Base-by-base conservation (phyloP, 140 eudicot species). In the Flaveria floridana region DNA sequence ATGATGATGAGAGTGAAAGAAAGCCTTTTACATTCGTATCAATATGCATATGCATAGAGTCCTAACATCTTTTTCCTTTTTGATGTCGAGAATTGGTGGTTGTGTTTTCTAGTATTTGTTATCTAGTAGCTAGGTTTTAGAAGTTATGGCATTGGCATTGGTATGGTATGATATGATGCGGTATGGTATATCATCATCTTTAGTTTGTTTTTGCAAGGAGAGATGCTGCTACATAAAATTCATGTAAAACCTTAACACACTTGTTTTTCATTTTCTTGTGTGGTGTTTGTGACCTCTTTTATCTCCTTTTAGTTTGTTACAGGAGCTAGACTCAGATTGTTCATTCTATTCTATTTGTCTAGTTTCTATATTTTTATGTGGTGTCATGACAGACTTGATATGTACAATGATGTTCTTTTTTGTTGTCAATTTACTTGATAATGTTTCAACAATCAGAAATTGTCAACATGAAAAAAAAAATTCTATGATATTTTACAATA, bases 241-340 rank as follows among this genome's bases (percentile, higher is more conserved):
- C 50, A 47, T 83, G 85, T 78, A 83, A 65, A 77, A 79, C 76
- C 59, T 82, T 76, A 64, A 64, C 44, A 34, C 44, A 14, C 76
- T 73, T 73, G 65, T 18, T 65, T 72, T 25, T 73, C 42, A 7
- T 67, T 67, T 65, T 56, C 47, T 52, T 13, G 62, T 73, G 74
- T 65, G 73, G 47, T 44, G 79, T 65, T 79, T 64, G 78, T 52
- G n/a, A 47, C 53, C 55, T 47, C 21, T 66, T 34, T 65, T 26
- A 18, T 34, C 4, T 19, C 59, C 59, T 58, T 50, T 48, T 61
- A 34, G 8, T 39, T 55, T 56, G 70, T 68, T 76, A 42, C 26
- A 16, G 9, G 58, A 65, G 30, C 6, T 41, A 53, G 42, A 39
- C 59, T 66, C 15, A 12, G 28, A 7, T 37, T 65, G 70, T 39